Percentiles rank a stretch among this genome's conserved stretches.
phyloP scores from a whole-genome alignment of 148 eudicot genomes.

The Fagopyrum homotropicum region DNA sequence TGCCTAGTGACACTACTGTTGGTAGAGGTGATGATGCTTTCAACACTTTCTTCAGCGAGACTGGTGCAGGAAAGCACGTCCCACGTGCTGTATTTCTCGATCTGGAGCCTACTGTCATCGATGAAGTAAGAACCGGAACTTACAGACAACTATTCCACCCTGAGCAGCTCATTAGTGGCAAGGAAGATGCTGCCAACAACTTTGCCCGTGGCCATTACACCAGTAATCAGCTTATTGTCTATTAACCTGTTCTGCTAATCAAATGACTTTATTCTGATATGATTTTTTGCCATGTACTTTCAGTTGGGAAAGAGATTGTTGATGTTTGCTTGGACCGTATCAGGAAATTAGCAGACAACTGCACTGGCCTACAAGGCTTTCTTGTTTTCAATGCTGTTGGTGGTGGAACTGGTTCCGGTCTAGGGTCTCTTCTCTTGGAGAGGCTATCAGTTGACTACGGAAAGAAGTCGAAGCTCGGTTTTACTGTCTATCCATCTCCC shows the following conservation, averaged over 20 bases:
- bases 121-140: conserved; percentile 38
- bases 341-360: conserved; percentile 40
- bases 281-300: not conserved
- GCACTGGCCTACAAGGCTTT: conserved; percentile 49
- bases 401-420: conserved; percentile 43
- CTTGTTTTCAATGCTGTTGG: conserved; percentile 42
- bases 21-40: conserved; percentile 41
- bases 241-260: not conserved
- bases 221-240: conserved; percentile 14
- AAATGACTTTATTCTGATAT: not conserved
- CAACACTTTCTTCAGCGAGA: conserved; percentile 50
- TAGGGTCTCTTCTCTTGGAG: conserved; percentile 39
- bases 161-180: conserved; percentile 42
- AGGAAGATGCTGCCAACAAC: conserved; percentile 48
- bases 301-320: conserved; percentile 47
- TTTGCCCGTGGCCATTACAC: conserved; percentile 48
- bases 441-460: conserved; percentile 43
- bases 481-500: conserved; percentile 42
- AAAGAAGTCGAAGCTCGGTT: conserved; percentile 39
- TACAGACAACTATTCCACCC: conserved; percentile 43
- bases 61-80: conserved; percentile 43
- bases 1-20: conserved; percentile 37
- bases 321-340: conserved; percentile 43
- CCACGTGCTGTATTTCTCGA: conserved; percentile 42
- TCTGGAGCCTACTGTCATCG: conserved; percentile 44